Evolutionary conservation across 2,329 filamentous ascomycete species (phyloP).

Genomic region (Alternaria sp.): DNA sequence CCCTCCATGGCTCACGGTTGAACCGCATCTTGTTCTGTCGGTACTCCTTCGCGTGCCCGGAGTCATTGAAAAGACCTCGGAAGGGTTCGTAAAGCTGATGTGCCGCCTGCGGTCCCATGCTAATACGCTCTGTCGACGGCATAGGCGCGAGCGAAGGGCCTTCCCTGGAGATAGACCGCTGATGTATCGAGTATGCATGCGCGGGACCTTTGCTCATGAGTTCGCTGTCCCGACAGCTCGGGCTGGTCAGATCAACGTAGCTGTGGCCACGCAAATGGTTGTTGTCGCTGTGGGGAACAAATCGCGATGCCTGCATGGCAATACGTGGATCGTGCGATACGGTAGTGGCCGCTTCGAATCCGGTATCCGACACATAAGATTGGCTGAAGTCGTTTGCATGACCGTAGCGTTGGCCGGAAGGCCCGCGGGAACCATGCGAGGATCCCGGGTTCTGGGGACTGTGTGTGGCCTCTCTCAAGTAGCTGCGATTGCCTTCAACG

Average conservation of each 20-base stretch:
- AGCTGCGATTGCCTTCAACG: background rate
- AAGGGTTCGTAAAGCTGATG: conserved; percentile 28
- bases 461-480: conserved; percentile 3
- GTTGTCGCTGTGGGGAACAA: conserved; percentile 8
- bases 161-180: conserved; percentile 5
- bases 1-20: conserved; percentile 32
- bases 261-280: conserved; percentile 19
- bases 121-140: conserved; percentile 5
- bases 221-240: conserved; percentile 1
- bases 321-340: conserved; percentile 3
- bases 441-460: background rate
- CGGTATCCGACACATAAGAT: conserved; percentile 4
- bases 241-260: conserved; percentile 14
- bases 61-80: conserved; percentile 22
- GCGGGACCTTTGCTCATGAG: background rate
- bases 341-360: conserved; percentile 10
- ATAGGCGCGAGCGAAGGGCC: conserved; percentile 9
- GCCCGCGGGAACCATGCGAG: conserved; percentile 6
- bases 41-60: conserved; percentile 29
- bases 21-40: conserved; percentile 36
- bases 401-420: background rate
- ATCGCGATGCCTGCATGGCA: conserved; percentile 1
- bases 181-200: conserved; percentile 16
- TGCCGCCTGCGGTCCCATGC: conserved; percentile 7
- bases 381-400: conserved; percentile 27